phyloP scores from a whole-genome alignment of 1,284 basidiomycete genomes.

The Rhodotorula sp. region DNA sequence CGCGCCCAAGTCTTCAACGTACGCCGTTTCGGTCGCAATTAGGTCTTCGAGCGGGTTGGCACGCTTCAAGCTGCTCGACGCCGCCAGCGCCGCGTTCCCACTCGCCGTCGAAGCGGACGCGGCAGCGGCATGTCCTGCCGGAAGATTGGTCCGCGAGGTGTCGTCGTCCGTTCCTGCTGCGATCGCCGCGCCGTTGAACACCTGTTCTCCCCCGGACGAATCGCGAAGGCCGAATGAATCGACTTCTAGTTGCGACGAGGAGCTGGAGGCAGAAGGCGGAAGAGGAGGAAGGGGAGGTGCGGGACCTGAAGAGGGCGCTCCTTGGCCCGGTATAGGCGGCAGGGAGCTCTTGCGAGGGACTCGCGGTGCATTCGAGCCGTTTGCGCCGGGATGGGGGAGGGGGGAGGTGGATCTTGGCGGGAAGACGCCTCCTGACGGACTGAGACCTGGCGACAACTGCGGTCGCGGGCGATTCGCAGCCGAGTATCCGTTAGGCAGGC shows the following conservation, averaged over 20 bases:
- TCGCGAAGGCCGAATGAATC: slow-evolving; percentile 6
- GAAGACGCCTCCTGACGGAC: background rate
- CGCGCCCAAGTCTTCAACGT: slow-evolving; percentile 86
- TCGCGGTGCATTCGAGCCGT: background rate
- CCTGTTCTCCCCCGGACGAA: slow-evolving; percentile 21
- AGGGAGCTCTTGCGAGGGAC: slow-evolving; percentile 16
- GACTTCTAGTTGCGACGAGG: background rate
- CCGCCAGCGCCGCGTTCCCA: background rate
- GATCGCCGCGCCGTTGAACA: slow-evolving; percentile 22
- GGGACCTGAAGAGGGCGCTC: background rate
- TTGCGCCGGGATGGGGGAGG: too few species aligned
- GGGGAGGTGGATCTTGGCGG: background rate
- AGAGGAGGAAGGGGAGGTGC: slow-evolving; percentile 6
- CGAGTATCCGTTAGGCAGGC: background rate
- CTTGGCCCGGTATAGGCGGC: background rate
- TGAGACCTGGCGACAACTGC: background rate
- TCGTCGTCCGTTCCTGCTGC: background rate
- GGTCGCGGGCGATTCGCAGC: slow-evolving; percentile 17
- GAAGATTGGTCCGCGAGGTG: background rate
- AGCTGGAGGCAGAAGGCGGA: slow-evolving; percentile 7
- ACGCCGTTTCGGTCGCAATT: slow-evolving; percentile 87
- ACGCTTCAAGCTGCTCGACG: slow-evolving; percentile 14
- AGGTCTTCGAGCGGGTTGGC: slow-evolving; percentile 84
- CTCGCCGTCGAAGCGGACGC: background rate
- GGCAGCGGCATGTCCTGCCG: background rate